Conservation (phyloP, 768 basidiomycete genomes). For the Mycena rebaudengoi region DNA sequence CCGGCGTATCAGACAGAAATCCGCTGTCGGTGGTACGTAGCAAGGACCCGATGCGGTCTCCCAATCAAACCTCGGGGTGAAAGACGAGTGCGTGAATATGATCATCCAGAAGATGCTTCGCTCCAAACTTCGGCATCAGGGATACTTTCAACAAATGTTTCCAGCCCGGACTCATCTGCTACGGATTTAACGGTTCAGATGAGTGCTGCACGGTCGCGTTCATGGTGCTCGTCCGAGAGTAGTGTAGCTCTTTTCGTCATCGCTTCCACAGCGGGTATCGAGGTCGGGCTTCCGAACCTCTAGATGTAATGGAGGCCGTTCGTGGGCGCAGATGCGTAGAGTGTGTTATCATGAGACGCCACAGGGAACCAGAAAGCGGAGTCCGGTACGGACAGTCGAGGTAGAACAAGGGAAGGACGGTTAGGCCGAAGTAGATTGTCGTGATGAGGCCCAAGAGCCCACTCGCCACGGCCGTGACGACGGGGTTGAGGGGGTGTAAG, state of each 20-base stretch:
- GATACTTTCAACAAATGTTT: constrained; percentile 2
- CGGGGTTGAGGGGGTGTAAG: neutral
- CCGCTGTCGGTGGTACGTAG: neutral
- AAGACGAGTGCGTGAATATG: neutral
- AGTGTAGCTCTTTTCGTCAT: too few relatives aligned
- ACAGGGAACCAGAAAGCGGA: too few relatives aligned
- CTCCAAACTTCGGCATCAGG: neutral
- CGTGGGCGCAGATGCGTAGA: too few relatives aligned
- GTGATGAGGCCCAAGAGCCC: neutral
- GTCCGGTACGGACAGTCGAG: neutral
- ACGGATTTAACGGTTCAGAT: constrained; percentile 2
- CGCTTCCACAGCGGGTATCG: too few relatives aligned
- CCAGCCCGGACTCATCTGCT: neutral
- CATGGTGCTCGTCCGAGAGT: neutral
- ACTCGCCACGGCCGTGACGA: neutral
- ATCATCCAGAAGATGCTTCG: neutral
- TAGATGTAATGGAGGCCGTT: too few relatives aligned
- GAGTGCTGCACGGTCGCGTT: neutral
- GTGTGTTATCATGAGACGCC: too few relatives aligned
- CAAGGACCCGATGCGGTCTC: neutral
- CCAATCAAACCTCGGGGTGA: neutral
- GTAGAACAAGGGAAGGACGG: neutral
- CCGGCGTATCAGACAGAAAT: neutral
- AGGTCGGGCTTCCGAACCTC: too few relatives aligned
- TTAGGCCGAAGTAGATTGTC: neutral